Base-by-base conservation (phyloP, 768 basidiomycete genomes). In the Suillus paluster region DNA sequence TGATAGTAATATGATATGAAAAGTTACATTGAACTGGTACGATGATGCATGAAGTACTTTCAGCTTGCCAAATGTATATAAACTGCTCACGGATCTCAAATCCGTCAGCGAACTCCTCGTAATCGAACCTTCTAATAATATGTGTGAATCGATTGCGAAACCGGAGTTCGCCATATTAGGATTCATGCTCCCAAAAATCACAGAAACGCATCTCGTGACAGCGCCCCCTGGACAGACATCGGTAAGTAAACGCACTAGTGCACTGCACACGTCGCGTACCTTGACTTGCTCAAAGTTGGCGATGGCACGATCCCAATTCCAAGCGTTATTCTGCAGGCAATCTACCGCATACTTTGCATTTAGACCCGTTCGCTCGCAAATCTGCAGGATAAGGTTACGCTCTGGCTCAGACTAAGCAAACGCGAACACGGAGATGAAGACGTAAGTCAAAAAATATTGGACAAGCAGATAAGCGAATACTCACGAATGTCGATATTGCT, bases 281-380 rank as follows among this genome's bases (percentile, higher is more conserved):
- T 91, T 92, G 68, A 98, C 91, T 72, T 91, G 83, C 70, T 94
- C 87, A 75, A 95, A 99, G 70, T 97, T 96, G 55, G 83, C 82
- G 27, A 94, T 70, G 0, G 97, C 97, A 62, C 83, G 81, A 49
- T 87, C 86, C 56, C 92, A 68, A 71, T 95, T 86, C 95, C 95
- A 99, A 9, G 79, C 86, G 70, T 96, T 97, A 54, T 87, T 88
- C 66, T 85, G 80, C 62, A 99, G 75, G 71, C 97, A 98, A 63
- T 97, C 88, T n/a, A 90, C 78, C 7, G 94, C 85, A 69, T 86
- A 97, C 67, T 85, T 82, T 17, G 85, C 84, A 63, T 92, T 97
- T 70, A 99, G 80, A 23, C 87, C 83, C 1, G 97, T 98, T 60
- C 84, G 82, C 54, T 84, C 79, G 67, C 86, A 86, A 34, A 97